These are phyloP conservation scores for Vitis hybrid DNA, from an alignment of 177 flowering plant genomes.

Conservation along the genomic window DNA sequence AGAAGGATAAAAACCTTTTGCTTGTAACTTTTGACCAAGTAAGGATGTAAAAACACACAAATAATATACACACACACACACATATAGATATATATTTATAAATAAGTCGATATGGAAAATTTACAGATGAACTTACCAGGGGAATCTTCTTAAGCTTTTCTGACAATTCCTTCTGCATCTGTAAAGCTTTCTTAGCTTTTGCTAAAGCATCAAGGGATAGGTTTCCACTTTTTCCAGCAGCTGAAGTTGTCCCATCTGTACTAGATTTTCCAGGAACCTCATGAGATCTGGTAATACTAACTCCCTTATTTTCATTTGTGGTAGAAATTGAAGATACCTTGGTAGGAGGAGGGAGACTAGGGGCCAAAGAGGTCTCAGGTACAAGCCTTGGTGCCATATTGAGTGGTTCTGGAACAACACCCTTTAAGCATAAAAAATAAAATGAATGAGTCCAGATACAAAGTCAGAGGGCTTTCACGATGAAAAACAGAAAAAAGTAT, in stretches of 20 bases:
- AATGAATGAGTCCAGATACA: conserved; percentile 6
- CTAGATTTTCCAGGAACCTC: conserved; percentile 99
- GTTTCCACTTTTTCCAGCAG: conserved; percentile 77
- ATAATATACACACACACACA: too few species aligned
- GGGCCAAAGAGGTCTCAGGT: conserved; percentile 36
- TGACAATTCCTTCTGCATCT: conserved; percentile 79
- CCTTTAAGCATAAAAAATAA: conserved; percentile 37
- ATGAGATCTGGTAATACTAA: conserved; percentile 97
- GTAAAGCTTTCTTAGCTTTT: conserved; percentile 88
- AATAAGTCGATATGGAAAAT: not conserved
- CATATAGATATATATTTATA: too few species aligned
- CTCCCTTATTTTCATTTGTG: conserved; percentile 99
- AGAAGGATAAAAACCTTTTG: not conserved
- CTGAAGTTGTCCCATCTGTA: conserved; percentile 93
- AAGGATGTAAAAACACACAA: too few species aligned
- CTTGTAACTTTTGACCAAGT: not conserved
- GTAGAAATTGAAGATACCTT: conserved; percentile 99
- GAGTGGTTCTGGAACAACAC: conserved; percentile 39
- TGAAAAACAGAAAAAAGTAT: not conserved
- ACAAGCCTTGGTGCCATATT: conserved; percentile 31
- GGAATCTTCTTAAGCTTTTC: conserved; percentile 87
- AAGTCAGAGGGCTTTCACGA: not conserved
- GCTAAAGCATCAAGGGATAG: conserved; percentile 90
- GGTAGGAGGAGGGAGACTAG: conserved; percentile 48
- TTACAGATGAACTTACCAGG: conserved; percentile 42